Percentiles rank a stretch among this genome's conserved stretches.
Conservation (phyloP, 1,284 basidiomycete genomes). For the Melampsora americana region DNA sequence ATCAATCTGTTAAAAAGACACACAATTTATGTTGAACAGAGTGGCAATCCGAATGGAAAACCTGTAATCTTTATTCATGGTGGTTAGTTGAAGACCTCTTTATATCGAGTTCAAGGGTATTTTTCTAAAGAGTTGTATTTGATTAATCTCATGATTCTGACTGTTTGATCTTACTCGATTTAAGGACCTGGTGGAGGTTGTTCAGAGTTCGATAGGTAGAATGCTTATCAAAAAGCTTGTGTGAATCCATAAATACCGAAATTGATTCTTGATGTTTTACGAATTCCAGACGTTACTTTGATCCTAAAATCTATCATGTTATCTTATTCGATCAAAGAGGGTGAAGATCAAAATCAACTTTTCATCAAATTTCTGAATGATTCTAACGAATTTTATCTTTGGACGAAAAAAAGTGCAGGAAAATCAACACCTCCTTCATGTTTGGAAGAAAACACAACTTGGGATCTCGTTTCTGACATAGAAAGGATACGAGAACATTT, state of each 20-base stretch:
- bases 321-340: constrained; percentile 47
- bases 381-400: constrained; percentile 10
- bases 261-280: constrained; percentile 64
- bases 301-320: constrained; percentile 73
- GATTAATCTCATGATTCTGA: constrained; percentile 8
- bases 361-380: background rate
- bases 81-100: constrained; percentile 5
- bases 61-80: constrained; percentile 77
- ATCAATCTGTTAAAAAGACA: constrained; percentile 47
- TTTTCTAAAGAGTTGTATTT: constrained; percentile 21
- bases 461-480: constrained; percentile 87
- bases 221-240: constrained; percentile 49
- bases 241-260: constrained; percentile 11
- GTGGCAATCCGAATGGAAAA: constrained; percentile 47
- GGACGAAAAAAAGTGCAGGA: constrained; percentile 55
- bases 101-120: constrained; percentile 8
- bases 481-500: constrained; percentile 75
- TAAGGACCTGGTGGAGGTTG: constrained; percentile 41
- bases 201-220: constrained; percentile 17
- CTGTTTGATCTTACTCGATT: background rate
- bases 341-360: background rate
- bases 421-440: constrained; percentile 59
- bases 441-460: constrained; percentile 84
- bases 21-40: constrained; percentile 49
- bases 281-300: constrained; percentile 72